phyloP scores from a whole-genome alignment of 192 early-diverging fungal species.

The Gryganskiella cystojenkinii region DNA sequence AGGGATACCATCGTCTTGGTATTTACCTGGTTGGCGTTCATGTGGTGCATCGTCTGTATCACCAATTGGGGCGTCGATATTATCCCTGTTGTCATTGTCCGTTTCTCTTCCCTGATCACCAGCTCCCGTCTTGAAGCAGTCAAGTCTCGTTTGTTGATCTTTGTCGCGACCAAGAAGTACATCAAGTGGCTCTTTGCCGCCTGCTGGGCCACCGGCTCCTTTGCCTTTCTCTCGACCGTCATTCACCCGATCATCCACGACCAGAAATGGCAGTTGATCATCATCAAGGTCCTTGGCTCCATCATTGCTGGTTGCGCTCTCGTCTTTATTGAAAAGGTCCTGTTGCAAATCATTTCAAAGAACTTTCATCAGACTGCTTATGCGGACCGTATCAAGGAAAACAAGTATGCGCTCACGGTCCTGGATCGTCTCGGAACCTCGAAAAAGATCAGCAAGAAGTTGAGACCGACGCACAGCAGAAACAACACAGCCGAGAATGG shows the following conservation, averaged over 20 bases:
- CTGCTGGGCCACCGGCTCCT: conserved; percentile 59
- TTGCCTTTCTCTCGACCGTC: conserved; percentile 63
- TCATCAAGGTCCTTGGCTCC: conserved; percentile 65
- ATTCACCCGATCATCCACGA: conserved; percentile 53
- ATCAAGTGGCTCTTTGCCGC: conserved; percentile 66
- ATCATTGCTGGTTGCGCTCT: conserved; percentile 61
- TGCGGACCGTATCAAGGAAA: conserved; percentile 69
- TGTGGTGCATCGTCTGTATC: conserved; percentile 52
- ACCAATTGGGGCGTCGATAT: conserved; percentile 60
- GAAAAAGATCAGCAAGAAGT: conserved; percentile 46
- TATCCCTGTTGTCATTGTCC: conserved; percentile 63
- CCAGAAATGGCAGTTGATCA: conserved; percentile 58
- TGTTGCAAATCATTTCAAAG: conserved; percentile 71
- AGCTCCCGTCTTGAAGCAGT: conserved; percentile 59
- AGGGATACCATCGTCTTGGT: conserved; percentile 61
- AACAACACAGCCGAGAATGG: conserved; percentile 40
- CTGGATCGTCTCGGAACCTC: conserved; percentile 66
- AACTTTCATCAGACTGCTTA: conserved; percentile 73
- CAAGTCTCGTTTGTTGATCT: conserved; percentile 65
- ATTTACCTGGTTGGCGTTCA: conserved; percentile 60
- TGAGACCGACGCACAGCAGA: conserved; percentile 26
- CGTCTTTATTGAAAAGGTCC: conserved; percentile 68
- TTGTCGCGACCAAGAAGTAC: conserved; percentile 64
- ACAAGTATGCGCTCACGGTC: conserved; percentile 68
- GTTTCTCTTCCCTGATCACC: conserved; percentile 56